Percentiles rank a stretch among this genome's conserved stretches.
Evolutionary conservation across 1,139 yeast genomes (phyloP).

Genomic region (Pichia sp.): DNA sequence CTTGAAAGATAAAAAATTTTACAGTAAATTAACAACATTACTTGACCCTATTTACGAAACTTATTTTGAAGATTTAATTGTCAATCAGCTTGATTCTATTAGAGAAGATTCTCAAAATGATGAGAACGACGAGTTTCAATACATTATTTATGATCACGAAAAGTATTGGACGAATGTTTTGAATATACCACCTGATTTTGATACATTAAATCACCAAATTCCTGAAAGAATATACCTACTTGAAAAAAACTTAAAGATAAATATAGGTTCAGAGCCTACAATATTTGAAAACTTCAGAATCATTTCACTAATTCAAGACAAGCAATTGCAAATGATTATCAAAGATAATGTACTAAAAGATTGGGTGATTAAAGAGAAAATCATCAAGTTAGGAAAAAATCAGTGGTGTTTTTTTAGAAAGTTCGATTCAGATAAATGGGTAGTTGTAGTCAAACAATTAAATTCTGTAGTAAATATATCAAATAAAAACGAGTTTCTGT

Average conservation of each 20-base stretch:
- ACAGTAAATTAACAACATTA: conserved; percentile 32
- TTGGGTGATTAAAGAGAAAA: conserved; percentile 16
- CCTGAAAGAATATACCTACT: conserved; percentile 5
- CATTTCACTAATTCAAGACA: conserved; percentile 8
- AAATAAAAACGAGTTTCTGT: not conserved
- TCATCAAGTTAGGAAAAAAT: conserved; percentile 21
- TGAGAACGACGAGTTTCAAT: conserved; percentile 3
- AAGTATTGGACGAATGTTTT: conserved; percentile 11
- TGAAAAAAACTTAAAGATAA: conserved; percentile 3
- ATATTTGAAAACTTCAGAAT: conserved; percentile 1
- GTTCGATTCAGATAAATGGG: conserved; percentile 10
- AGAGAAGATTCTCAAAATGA: conserved; percentile 11
- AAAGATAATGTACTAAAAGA: not conserved
- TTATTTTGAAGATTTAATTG: conserved; percentile 23
- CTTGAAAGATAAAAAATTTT: conserved; percentile 5
- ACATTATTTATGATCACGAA: conserved; percentile 10
- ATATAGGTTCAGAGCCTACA: not conserved
- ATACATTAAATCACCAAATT: conserved; percentile 6
- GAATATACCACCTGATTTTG: conserved; percentile 13
- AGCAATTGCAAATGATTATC: conserved; percentile 9
- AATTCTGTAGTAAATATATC: not conserved
- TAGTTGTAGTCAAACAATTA: conserved; percentile 20
- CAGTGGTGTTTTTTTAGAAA: conserved; percentile 25
- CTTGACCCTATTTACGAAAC: conserved; percentile 30
- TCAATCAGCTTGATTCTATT: conserved; percentile 22